Evolutionary conservation across 1,139 yeast genomes (phyloP), one percentile per base, ranked within the genome.

Genomic region (Hansenula anomala): DNA sequence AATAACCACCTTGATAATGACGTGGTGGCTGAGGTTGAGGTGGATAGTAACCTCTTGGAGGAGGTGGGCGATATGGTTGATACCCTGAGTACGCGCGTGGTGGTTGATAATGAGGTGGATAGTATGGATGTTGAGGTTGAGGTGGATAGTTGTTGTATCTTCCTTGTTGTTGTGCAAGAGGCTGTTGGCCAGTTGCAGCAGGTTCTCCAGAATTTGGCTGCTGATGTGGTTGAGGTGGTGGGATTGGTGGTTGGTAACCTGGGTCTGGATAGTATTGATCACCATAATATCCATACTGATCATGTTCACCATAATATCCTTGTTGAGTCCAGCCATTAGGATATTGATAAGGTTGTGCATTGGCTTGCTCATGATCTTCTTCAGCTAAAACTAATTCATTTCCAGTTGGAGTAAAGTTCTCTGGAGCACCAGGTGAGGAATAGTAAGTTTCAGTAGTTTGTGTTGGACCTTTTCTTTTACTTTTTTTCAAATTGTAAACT

Each of bases 401-500:
- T 8, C 15, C 33, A 6, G 23, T 14, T n/a, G 14, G 3, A 5
- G 16, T 6, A n/a, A 4, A 4, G n/a, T 17, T 16, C 10, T n/a
- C 15, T n/a, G 24, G 12, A n/a, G n/a, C n/a, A 14, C 10, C 16
- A 9, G 22, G 34, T 3, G 18, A 12, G 8, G 32, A 20, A n/a
- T n/a, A 6, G 13, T 9, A 29, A 13, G 4, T 11, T 4, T 14
- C 32, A 20, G 17, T 20, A 3, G 32, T 13, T 13, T 25, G 8
- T 8, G 20, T 6, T 17, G 41, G 29, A 28, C 4, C n/a, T 4
- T 33, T 22, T 29, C 48, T 37, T 32, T 43, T 45, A 30, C 43
- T 38, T 26, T 43, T 45, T 20, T 43, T 45, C 30, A 45, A 24
- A n/a, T 28, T 35, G 29, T 35, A 32, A 17, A 45, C 16, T n/a